Conservation (phyloP, 2,329 filamentous ascomycete genomes). For the Ophiocordyceps sinensis region DNA sequence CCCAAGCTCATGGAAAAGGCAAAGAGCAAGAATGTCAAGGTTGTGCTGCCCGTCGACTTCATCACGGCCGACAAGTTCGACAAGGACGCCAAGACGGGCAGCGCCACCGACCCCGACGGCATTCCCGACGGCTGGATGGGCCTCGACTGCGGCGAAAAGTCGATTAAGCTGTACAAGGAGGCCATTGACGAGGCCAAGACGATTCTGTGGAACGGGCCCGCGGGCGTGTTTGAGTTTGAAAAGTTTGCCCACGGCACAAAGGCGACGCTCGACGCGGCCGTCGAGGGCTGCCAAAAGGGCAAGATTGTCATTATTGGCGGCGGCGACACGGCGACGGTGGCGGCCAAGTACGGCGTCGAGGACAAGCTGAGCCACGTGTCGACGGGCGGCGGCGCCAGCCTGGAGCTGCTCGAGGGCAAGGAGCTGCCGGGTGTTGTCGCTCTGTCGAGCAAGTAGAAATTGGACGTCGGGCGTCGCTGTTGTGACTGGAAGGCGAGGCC, state of each 20-base stretch:
- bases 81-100: constrained; percentile 65
- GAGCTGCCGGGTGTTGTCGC: constrained; percentile 86
- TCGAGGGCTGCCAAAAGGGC: constrained; percentile 59
- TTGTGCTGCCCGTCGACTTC: constrained; percentile 90
- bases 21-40: constrained; percentile 88
- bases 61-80: constrained; percentile 92
- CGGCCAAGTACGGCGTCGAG: constrained; percentile 92
- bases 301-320: constrained; percentile 98
- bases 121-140: constrained; percentile 98
- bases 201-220: constrained; percentile 97
- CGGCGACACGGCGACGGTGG: constrained; percentile 94
- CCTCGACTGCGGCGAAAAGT: constrained; percentile 85
- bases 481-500: too few relatives aligned
- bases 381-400: constrained; percentile 85
- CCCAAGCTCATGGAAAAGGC: constrained; percentile 83
- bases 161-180: constrained; percentile 73
- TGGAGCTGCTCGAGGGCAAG: constrained; percentile 97
- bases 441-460: constrained; percentile 59
- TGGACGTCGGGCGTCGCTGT: not conserved
- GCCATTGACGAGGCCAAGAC: constrained; percentile 83
- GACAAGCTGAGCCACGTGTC: constrained; percentile 97
- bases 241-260: constrained; percentile 89
- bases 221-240: constrained; percentile 95
- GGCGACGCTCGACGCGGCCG: constrained; percentile 76
- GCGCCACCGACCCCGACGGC: constrained; percentile 72